A percentile compares a stretch with the other conserved stretches of the same genome.
Evolutionary conservation across 2,329 filamentous ascomycete species (phyloP).

Genomic region (Ceratocystis harringtonii): DNA sequence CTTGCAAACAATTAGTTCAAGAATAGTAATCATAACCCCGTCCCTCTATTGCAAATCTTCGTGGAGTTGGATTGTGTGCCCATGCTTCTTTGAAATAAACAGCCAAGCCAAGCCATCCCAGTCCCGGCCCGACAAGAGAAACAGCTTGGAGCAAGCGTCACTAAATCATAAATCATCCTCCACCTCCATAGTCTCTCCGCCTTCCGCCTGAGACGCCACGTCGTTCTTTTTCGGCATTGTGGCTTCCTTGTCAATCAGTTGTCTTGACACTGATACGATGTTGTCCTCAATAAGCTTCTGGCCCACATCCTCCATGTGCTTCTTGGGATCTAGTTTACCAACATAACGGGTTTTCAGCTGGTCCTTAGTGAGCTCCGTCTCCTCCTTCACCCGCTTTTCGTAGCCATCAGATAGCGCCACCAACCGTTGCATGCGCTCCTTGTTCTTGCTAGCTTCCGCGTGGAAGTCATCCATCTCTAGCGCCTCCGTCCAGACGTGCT

Average conservation of each 20-base stretch:
- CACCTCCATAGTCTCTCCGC: constrained; percentile 53
- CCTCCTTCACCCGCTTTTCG: constrained; percentile 97
- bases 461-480: constrained; percentile 94
- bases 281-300: constrained; percentile 98
- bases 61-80: neutral
- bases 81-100: neutral
- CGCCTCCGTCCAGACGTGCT: constrained; percentile 98
- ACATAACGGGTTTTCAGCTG: constrained; percentile 98
- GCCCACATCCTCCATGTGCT: constrained; percentile 93
- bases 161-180: constrained; percentile 39
- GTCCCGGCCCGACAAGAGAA: neutral
- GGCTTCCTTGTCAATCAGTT: constrained; percentile 99
- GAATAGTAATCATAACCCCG: constrained; percentile 1
- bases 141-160: neutral
- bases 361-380: constrained; percentile 91
- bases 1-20: neutral
- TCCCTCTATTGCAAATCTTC: neutral
- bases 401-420: constrained; percentile 88
- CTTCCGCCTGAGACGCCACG: constrained; percentile 32
- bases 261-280: constrained; percentile 91
- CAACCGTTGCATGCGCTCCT: constrained; percentile 73
- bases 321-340: constrained; percentile 97
- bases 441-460: constrained; percentile 68
- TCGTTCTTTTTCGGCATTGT: constrained; percentile 64
- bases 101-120: neutral